These are phyloP conservation scores for Zygosaccharomyces sapae DNA, from an alignment of 1,139 yeast species.

Conservation along the genomic window DNA sequence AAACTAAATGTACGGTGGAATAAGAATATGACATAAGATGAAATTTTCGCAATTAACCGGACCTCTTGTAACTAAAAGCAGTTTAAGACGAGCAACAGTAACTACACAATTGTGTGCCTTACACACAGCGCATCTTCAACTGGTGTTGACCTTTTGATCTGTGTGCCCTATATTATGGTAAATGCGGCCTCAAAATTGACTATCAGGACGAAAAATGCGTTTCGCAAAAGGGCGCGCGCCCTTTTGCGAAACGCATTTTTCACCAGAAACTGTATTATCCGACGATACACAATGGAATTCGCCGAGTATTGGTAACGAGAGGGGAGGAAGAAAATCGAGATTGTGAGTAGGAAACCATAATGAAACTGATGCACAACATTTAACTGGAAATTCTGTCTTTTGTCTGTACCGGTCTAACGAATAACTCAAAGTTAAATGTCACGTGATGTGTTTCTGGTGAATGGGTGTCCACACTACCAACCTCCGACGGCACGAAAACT, in stretches of 20 bases:
- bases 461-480: not conserved
- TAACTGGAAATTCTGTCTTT: too few species aligned
- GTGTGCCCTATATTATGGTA: not conserved
- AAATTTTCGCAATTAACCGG: slow-evolving; percentile 6
- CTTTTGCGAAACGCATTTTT: not conserved
- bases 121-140: not conserved
- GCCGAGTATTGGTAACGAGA: not conserved
- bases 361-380: too few species aligned
- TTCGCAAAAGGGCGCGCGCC: slow-evolving; percentile 4
- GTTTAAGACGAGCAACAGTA: not conserved
- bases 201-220: slow-evolving; percentile 5
- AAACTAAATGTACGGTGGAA: not conserved
- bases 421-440: not conserved
- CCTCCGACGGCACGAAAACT: too few species aligned
- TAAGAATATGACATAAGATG: not conserved
- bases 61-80: not conserved
- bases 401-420: too few species aligned
- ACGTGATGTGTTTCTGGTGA: not conserved
- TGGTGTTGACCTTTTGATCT: not conserved
- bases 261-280: too few species aligned
- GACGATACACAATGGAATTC: not conserved
- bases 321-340: not conserved
- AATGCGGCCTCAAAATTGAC: not conserved
- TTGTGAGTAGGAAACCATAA: too few species aligned
- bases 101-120: not conserved